These are phyloP conservation scores for Annulohypoxylon moriforme DNA, from an alignment of 495 filamentous ascomycete genomes.

Conservation along the genomic window DNA sequence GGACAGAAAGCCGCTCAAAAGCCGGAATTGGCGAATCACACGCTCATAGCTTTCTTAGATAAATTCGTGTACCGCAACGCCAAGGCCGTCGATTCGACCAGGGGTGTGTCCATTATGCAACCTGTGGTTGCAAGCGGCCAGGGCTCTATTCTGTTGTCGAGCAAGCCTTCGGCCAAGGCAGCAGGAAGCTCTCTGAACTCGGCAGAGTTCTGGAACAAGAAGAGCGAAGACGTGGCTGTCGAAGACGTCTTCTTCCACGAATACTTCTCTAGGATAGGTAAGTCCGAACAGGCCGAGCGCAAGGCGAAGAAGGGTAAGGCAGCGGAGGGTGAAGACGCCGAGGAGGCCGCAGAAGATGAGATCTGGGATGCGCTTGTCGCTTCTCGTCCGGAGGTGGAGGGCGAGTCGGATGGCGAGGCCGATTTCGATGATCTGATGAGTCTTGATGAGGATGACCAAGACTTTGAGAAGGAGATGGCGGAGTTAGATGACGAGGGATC, in stretches of 20 bases:
- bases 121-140: conserved; percentile 76
- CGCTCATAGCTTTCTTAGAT: conserved; percentile 93
- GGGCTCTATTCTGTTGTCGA: conserved; percentile 72
- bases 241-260: conserved; percentile 99
- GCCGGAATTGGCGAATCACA: conserved; percentile 87
- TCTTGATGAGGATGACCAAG: conserved; percentile 59
- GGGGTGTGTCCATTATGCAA: conserved; percentile 94
- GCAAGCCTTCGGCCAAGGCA: conserved; percentile 60
- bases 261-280: conserved; percentile 87
- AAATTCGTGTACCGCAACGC: conserved; percentile 95
- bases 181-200: conserved; percentile 75
- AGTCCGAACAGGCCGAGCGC: conserved; percentile 67
- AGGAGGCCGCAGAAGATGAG: conserved; percentile 74
- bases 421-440: conserved; percentile 57
- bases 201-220: conserved; percentile 91
- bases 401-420: conserved; percentile 67
- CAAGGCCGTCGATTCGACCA: conserved; percentile 70
- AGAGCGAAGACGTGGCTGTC: conserved; percentile 81
- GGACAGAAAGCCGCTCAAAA: conserved; percentile 79
- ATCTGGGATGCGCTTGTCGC: conserved; percentile 94
- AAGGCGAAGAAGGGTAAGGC: conserved; percentile 62
- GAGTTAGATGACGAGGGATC: conserved; percentile 60
- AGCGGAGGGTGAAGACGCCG: conserved; percentile 55
- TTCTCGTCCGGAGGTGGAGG: conserved; percentile 81
- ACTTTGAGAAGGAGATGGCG: conserved; percentile 64